Evolutionary conservation across 75 land plant species (phyloP), one percentile per base, ranked within the genome.

Genomic region (Cupressus sempervirens): DNA sequence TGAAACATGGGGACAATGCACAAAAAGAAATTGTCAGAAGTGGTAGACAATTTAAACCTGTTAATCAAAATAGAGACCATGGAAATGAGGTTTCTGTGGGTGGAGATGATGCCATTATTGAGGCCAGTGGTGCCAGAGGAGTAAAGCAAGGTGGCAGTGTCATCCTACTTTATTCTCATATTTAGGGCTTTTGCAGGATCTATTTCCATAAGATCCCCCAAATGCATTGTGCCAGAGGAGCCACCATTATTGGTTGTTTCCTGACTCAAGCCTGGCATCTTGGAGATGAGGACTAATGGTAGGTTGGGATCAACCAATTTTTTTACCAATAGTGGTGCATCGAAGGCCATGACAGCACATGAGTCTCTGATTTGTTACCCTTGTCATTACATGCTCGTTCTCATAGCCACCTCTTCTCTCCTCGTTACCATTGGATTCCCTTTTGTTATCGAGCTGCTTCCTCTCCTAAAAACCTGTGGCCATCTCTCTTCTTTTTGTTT

Each of bases 61-160:
- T 45, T 62, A 7, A 88, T 2, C 30, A 91, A 73, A 32, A 84
- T 84, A 41, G 86, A 86, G 0, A 93, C 91, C 94, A 89, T 88
- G 34, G 93, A 90, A 46, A 96, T 96, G 53, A 95, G 90, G 76
- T 90, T 96, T 84, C 90, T 81, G 88, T 96, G 98, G 13, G 98
- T 89, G 65, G 92, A 87, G 13, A 90, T 90, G 16, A 95, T 95
- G 3, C 99, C 99, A 73, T 97, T 97, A 90, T 97, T 95, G 52
- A 86, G 82, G 16, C 99, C 97, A 36, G 97, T 97, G 13, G 97
- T 97, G 11, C 99, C 97, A 2, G 97, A 96, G 26, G 97, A 96
- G 85, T 92, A 96, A 10, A 95, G 90, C 72, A 95, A 87, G 75
- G 93, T 90, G 30, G 89, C 89, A 3, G 87, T 83, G 34, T 85